A percentile compares a stretch with the other conserved stretches of the same genome.
phyloP scores from a whole-genome alignment of 176 grass and related monocot genomes.

The Eragrostis nindensis region DNA sequence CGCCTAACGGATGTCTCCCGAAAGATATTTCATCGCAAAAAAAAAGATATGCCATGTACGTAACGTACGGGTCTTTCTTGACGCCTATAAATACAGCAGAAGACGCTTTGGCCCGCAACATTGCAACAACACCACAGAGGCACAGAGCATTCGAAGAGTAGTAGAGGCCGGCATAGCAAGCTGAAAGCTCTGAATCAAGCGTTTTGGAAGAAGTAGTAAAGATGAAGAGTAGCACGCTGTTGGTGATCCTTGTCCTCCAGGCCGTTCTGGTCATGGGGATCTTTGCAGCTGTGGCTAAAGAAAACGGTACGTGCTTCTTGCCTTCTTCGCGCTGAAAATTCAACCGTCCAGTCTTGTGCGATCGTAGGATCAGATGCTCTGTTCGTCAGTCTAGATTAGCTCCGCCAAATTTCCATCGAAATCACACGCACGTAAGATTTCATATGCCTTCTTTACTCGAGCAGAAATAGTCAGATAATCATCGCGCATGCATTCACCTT shows the following conservation, averaged over 20 bases:
- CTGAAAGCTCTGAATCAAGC: background rate
- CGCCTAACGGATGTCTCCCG: background rate
- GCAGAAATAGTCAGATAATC: background rate
- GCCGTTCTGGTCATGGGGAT: conserved; percentile 30
- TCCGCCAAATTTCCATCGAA: background rate
- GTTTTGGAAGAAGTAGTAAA: background rate
- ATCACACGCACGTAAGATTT: background rate
- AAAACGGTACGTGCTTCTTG: conserved; percentile 12
- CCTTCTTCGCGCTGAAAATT: background rate
- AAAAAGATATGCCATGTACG: background rate
- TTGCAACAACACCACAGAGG: background rate
- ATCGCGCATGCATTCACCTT: too few relatives aligned
- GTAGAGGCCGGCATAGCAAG: background rate
- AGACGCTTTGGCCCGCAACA: background rate
- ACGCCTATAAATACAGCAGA: conserved; percentile 6
- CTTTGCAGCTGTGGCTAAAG: conserved; percentile 10
- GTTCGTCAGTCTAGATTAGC: too few relatives aligned
- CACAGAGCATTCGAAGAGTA: too few relatives aligned
- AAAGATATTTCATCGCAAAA: background rate
- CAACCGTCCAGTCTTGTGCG: background rate
- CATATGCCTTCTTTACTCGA: background rate
- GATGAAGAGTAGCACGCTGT: conserved; percentile 36
- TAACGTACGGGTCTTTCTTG: background rate
- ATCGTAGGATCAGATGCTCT: too few relatives aligned
- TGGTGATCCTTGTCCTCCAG: conserved; percentile 44